Conservation (phyloP, 306 rosid species). For the Fragaria vesca region DNA sequence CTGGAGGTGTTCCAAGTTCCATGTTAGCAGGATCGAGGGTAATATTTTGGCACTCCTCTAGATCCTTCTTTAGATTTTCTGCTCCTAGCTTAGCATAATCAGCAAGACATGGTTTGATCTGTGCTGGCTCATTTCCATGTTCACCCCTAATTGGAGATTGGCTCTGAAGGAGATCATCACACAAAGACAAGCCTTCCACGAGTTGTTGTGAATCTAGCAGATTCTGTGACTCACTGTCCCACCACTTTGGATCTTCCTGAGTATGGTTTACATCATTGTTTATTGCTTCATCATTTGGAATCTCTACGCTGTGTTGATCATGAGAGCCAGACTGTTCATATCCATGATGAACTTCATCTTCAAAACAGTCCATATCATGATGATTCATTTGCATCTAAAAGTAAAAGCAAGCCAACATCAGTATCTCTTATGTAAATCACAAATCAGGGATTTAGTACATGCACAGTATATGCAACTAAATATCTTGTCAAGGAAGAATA, state of each 20-base stretch:
- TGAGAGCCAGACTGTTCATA: slow-evolving; percentile 28
- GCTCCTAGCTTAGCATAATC: slow-evolving; percentile 69
- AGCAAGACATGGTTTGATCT: slow-evolving; percentile 44
- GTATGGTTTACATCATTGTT: slow-evolving; percentile 36
- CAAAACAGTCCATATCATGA: slow-evolving; percentile 24
- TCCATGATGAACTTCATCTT: slow-evolving; percentile 46
- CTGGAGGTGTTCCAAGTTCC: slow-evolving; percentile 66
- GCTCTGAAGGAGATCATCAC: slow-evolving; percentile 73
- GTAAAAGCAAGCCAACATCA: slow-evolving; percentile 17
- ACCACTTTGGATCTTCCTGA: slow-evolving; percentile 70
- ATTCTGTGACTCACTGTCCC: slow-evolving; percentile 85
- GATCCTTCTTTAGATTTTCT: slow-evolving; percentile 71
- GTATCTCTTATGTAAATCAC: not conserved
- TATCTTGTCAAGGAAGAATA: not conserved
- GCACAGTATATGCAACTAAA: not conserved
- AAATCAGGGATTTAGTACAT: not conserved
- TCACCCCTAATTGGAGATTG: slow-evolving; percentile 65
- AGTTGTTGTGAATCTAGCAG: slow-evolving; percentile 77
- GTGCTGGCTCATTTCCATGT: slow-evolving; percentile 34
- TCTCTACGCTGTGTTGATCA: slow-evolving; percentile 31
- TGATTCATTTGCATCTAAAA: slow-evolving; percentile 22
- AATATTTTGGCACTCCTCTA: slow-evolving; percentile 74
- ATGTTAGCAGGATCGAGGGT: slow-evolving; percentile 48
- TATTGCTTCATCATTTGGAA: slow-evolving; percentile 28
- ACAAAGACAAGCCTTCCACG: slow-evolving; percentile 63